Base-by-base conservation (phyloP, 2,329 filamentous ascomycete genomes). In the Fusarium bactridioides region DNA sequence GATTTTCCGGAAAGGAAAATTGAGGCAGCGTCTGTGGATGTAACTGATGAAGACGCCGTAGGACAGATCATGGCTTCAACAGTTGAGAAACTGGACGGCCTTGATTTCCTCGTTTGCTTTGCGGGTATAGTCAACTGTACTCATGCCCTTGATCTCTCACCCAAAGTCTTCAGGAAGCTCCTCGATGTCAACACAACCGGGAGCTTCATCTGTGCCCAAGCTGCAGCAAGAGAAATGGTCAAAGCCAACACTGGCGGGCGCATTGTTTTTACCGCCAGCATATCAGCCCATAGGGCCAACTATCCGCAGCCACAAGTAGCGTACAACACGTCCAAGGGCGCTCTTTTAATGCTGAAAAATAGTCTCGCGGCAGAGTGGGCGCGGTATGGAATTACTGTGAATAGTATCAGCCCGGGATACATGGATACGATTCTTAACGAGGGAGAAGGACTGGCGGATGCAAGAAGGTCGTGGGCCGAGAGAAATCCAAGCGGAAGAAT, bases 351-450 rank as follows among this genome's bases (percentile, higher is more conserved):
- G 56, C 79, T 94, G 73, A 90, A 89, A 55, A 88, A 86, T 70
- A 90, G 65, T 27, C 33, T 76, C 7, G 74, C 74, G 2, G 10
- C 84, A 4, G 92, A 94, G 79, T 94, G 92, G 92, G 90, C 90
- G 1, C 82, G 83, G 1, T 87, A 91, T 76, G 92, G 92, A 0
- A 93, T 94, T 56, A 82, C 91, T 3, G 90, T 92, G 10, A 94
- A 94, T 71, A 88, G 85, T 11, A 85, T 94, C 43, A 89, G 86
- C 40, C 92, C 92, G 0, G 92, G 92, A 2, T 94, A 94, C 73
- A 93, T 94, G 89, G 91, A 93, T 74, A 93, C 91, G 0, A 88
- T 93, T 19, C 80, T 94, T 50, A 94, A 94, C 75, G 89, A 90
- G 64, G 90, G 91, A 0, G 85, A 87, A 13, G 88, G 87, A 5